Evolutionary conservation across 2,329 filamentous ascomycete genomes (phyloP), one percentile per base, ranked within the genome.

Genomic region (Huntiella omanensis): DNA sequence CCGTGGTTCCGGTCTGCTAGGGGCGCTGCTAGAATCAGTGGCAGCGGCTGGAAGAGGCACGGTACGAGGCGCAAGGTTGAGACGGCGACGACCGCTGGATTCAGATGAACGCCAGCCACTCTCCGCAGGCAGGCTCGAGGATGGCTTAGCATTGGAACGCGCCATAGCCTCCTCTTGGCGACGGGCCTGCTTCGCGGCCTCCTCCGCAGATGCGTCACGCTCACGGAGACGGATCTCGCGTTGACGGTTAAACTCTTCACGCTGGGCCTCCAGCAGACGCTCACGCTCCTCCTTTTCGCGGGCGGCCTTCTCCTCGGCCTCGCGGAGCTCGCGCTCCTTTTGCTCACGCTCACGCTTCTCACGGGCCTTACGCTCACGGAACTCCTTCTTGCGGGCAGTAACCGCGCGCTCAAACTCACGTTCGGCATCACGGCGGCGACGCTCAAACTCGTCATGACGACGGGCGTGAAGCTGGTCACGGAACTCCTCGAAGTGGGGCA

Each of bases 381-480:
- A 77, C 61, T 95, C 86, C 71, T 85, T 88, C 65, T 86, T 79
- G 57, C 91, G 83, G 53, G 77, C 73, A 35, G 80, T 75, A 64
- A 95, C 93, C 67, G 92, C 85, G 63, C 81, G 82, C 68, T 96
- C 83, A 49, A 96, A 74, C 60, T 98, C 91, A 53, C 81, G 78
- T 69, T 96, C 86, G 32, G 91, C 91, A 57, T 84, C 80, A 61
- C 82, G 86, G 59, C 83, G 83, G 53, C 87, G 83, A 68, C 83
- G 88, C 71, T 96, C 91, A 55, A 96, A 98, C 63, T 96, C 86
- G 55, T 93, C 83, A 58, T 85, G 84, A 55, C 88, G 83, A 58
- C 85, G 80, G 62, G 91, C 80, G 51, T 83, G 83, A 46, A 98
- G 76, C 41, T 79, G 77, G 53, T 79, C 70, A 58, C 83, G 78